A percentile compares a stretch with the other conserved stretches of the same genome.
Conservation (phyloP, 495 filamentous ascomycete genomes). For the Penicillium flavigenum region DNA sequence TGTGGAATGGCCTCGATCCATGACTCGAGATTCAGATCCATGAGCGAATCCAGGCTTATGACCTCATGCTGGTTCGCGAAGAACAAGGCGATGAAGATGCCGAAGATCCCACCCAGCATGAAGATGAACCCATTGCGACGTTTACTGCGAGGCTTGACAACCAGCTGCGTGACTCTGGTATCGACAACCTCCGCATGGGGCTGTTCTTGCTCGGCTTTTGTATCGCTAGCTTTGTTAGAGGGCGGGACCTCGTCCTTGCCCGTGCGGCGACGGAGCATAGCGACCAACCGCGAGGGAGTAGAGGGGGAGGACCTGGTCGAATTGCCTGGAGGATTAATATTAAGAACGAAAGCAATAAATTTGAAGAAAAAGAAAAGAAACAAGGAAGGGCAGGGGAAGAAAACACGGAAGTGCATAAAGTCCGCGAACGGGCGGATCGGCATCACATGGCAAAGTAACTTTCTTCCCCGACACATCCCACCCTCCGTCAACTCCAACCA, state of each 20-base stretch:
- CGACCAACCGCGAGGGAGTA: conserved; percentile 22
- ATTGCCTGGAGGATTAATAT: conserved; percentile 5
- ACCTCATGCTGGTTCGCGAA: conserved; percentile 83
- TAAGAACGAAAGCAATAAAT: not conserved
- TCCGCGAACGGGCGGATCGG: conserved; percentile 24
- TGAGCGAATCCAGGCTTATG: conserved; percentile 74
- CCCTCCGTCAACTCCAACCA: conserved; percentile 5
- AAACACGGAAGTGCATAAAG: conserved; percentile 14
- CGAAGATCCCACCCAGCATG: conserved; percentile 77
- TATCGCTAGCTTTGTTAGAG: conserved; percentile 15
- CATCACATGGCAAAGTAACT: conserved; percentile 37
- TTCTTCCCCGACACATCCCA: conserved; percentile 10
- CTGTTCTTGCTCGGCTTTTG: conserved; percentile 25
- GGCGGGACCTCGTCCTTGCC: conserved; percentile 36
- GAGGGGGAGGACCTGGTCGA: conserved; percentile 5
- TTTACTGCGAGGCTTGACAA: conserved; percentile 57
- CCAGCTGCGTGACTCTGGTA: conserved; percentile 41
- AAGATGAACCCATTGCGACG: conserved; percentile 79
- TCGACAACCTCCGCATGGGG: conserved; percentile 27
- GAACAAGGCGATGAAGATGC: conserved; percentile 75
- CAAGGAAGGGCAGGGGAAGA: conserved; percentile 1
- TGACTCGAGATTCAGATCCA: conserved; percentile 79
- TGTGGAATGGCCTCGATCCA: conserved; percentile 81
- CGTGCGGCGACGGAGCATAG: conserved; percentile 46
- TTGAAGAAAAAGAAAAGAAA: conserved; percentile 8